These are phyloP conservation scores for Rhizopus sp. DNA, from an alignment of 371 early-diverging fungal genomes.

Conservation along the genomic window DNA sequence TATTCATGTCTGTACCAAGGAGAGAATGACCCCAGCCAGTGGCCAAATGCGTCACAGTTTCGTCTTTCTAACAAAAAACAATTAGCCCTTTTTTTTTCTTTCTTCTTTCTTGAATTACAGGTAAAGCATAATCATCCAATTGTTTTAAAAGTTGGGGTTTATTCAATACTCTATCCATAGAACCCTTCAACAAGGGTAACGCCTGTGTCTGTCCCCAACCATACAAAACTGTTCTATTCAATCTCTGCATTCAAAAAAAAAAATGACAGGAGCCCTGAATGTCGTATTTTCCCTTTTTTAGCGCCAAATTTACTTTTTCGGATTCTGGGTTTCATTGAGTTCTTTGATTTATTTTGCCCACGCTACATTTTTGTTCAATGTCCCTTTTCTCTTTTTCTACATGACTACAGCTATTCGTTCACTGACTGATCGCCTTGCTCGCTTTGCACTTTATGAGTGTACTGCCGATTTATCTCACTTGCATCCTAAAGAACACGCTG, in stretches of 20 bases:
- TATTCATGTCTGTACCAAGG: constrained; percentile 18
- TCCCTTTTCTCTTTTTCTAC: background rate
- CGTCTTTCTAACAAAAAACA: constrained; percentile 13
- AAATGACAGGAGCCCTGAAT: no score
- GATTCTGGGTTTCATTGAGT: background rate
- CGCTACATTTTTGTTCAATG: background rate
- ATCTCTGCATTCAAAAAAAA: no score
- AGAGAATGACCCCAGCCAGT: constrained; percentile 54
- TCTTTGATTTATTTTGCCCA: background rate
- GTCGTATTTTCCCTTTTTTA: no score
- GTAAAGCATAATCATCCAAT: constrained; percentile 40
- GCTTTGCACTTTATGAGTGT: constrained; percentile 59
- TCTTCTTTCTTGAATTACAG: constrained; percentile 18
- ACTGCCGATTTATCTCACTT: constrained; percentile 64
- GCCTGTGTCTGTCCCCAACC: constrained; percentile 49
- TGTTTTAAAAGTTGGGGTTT: constrained; percentile 27
- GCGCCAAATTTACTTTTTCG: background rate
- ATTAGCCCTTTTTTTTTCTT: background rate
- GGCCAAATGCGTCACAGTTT: constrained; percentile 32
- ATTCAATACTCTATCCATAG: constrained; percentile 19
- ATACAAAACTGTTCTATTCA: constrained; percentile 21
- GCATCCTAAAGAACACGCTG: constrained; percentile 60
- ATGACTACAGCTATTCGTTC: constrained; percentile 34
- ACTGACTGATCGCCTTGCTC: constrained; percentile 38
- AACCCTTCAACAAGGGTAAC: constrained; percentile 30